Evolutionary conservation across 441 rosid genomes (phyloP).

Genomic region (Sinapis alba): DNA sequence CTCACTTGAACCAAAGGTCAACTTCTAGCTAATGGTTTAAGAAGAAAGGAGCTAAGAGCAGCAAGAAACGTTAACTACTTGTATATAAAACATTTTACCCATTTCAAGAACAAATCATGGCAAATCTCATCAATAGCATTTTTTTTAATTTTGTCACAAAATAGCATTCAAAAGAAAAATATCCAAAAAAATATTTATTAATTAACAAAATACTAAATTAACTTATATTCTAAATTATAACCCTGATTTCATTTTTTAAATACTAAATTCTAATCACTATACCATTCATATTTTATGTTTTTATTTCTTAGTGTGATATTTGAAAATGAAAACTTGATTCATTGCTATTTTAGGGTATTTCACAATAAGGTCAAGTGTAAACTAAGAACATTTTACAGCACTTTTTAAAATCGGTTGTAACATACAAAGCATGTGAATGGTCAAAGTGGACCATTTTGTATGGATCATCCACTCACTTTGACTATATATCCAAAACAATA

Average conservation of each 20-base stretch:
- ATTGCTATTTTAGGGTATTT: no score
- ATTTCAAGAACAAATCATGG: neutral
- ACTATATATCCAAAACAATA: neutral
- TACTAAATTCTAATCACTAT: neutral
- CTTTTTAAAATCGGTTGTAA: slow-evolving; percentile 19
- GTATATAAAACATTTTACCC: neutral
- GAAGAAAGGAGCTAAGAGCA: neutral
- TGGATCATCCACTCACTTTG: neutral
- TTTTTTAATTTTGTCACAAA: neutral
- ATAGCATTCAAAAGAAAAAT: neutral
- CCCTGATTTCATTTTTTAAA: neutral
- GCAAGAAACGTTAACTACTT: neutral
- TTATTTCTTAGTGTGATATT: no score
- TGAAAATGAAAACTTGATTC: neutral
- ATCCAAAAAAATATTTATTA: no score
- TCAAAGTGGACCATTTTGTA: neutral
- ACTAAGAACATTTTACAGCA: neutral
- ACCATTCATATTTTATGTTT: no score
- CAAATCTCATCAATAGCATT: neutral
- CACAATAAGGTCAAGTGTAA: neutral
- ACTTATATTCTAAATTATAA: neutral
- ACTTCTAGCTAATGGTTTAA: slow-evolving; percentile 9
- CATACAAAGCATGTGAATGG: slow-evolving; percentile 22
- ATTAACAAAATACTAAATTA: no score
- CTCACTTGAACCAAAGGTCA: neutral